Percentiles rank a stretch among this genome's conserved stretches.
These are phyloP conservation scores for Amaranthus cruentus DNA, from an alignment of 148 eudicot species.

Conservation along the genomic window DNA sequence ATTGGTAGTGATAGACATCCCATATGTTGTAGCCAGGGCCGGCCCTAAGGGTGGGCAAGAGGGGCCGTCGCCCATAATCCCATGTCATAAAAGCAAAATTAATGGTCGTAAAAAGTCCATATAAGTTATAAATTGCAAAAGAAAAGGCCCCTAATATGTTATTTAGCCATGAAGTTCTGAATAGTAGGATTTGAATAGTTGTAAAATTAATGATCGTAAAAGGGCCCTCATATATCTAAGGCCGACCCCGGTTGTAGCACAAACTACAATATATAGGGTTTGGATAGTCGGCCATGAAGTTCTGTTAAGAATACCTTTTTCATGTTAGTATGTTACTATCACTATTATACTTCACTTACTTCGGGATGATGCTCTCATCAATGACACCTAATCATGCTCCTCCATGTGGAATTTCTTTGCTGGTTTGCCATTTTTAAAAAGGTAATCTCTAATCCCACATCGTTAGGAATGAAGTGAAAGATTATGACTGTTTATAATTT, in stretches of 20 bases:
- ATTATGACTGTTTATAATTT: background rate
- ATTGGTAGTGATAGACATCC: conserved; percentile 34
- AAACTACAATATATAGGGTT: conserved; percentile 17
- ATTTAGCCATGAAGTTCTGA: too few species aligned
- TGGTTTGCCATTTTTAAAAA: conserved; percentile 32
- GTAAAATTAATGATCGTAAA: too few species aligned
- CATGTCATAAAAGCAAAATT: too few species aligned
- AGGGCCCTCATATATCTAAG: too few species aligned
- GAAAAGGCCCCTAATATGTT: too few species aligned
- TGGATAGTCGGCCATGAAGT: conserved; percentile 31
- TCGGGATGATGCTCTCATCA: conserved; percentile 31
- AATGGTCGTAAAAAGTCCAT: too few species aligned
- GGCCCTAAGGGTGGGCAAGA: too few species aligned
- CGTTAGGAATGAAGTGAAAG: background rate
- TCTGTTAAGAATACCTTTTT: conserved; percentile 25
- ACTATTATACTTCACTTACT: conserved; percentile 17
- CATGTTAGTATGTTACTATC: background rate
- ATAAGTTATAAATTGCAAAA: too few species aligned
- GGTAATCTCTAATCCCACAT: conserved; percentile 19
- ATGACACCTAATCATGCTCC: conserved; percentile 24
- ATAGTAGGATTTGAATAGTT: too few species aligned
- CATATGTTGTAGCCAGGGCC: conserved; percentile 15
- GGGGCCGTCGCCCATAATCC: too few species aligned
- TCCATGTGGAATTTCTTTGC: conserved; percentile 13
- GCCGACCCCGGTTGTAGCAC: background rate